These are phyloP conservation scores for Erucastrum elatum DNA, from an alignment of 345 rosid species.

Conservation along the genomic window DNA sequence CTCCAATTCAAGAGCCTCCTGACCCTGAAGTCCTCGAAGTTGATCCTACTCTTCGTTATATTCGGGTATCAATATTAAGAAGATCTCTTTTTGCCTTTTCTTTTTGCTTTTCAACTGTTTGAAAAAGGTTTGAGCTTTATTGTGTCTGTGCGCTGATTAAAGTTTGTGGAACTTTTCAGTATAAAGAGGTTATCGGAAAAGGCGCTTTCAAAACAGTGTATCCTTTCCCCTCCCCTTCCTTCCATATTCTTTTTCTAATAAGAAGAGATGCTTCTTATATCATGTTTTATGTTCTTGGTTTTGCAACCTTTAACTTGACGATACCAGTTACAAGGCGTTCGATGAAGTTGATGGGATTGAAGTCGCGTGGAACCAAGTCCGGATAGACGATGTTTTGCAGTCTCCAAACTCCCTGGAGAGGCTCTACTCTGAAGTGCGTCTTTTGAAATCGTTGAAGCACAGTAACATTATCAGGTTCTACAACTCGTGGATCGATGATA, in stretches of 20 bases:
- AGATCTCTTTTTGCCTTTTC: too few species aligned
- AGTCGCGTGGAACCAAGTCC: conserved; percentile 96
- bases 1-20: conserved; percentile 52
- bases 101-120: too few species aligned
- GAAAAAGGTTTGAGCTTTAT: not conserved
- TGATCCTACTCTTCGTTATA: conserved; percentile 66
- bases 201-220: conserved; percentile 89
- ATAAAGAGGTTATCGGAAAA: conserved; percentile 67
- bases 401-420: conserved; percentile 83
- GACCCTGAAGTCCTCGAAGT: conserved; percentile 64
- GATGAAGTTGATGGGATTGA: conserved; percentile 95
- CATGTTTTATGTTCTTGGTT: conserved; percentile 14
- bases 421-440: conserved; percentile 89
- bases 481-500: conserved; percentile 92
- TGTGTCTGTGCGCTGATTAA: not conserved
- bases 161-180: conserved; percentile 41
- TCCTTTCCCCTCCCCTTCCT: conserved; percentile 34
- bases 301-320: conserved; percentile 37
- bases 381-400: conserved; percentile 86
- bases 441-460: conserved; percentile 83
- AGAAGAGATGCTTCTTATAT: not conserved
- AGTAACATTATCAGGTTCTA: conserved; percentile 72
- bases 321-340: conserved; percentile 84
- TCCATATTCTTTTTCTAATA: not conserved
- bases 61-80: conserved; percentile 43